Evolutionary conservation across 2,329 filamentous ascomycete species (phyloP), one percentile per base, ranked within the genome.

Genomic region (Pseudodiploospora longispora): DNA sequence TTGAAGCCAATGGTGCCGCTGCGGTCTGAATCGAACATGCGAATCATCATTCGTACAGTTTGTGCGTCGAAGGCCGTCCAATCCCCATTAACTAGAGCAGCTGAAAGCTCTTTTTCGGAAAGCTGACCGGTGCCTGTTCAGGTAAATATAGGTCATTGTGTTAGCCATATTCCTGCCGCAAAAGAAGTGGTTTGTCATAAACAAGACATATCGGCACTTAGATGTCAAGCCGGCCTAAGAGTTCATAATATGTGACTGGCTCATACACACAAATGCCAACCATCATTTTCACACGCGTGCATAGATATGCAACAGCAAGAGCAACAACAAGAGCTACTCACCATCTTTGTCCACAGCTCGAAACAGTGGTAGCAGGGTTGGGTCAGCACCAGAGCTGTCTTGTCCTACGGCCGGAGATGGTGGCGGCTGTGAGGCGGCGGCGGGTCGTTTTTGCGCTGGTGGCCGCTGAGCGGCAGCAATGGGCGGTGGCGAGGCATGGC

Each of bases 11-110:
- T 94, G 10, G 85, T 86, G 41, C 90, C 89, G 50, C 79, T 85
- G 55, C 87, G 84, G 67, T 96, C 87, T 47, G 85, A 87, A 68
- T 97, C 91, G 68, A 98, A 98, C 93, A 98, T 97, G 60, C 90
- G 85, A 54, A 98, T 96, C 90, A 98, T 96, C 87, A 97, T 95
- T 59, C 85, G 85, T 52, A 97, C 90, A 1, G 93, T 98, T 56
- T 95, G 86, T 4, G 82, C 76, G 65, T 98, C 90, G 63, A 98
- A 98, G 4, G 88, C 80, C 2, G 87, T 87, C 80, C 87, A 96
- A 72, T 98, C 93, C 44, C 90, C 91, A 61, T 98, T 98, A 47
- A 97, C 90, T 5, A 98, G 80, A 19, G 93, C 93, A 1, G 86
- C 83, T 7, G 87, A 84, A 36, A 98, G 82, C 65, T 97, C 91